Base-by-base conservation (phyloP, 2,329 filamentous ascomycete species). In the Lecanosticta acicola region DNA sequence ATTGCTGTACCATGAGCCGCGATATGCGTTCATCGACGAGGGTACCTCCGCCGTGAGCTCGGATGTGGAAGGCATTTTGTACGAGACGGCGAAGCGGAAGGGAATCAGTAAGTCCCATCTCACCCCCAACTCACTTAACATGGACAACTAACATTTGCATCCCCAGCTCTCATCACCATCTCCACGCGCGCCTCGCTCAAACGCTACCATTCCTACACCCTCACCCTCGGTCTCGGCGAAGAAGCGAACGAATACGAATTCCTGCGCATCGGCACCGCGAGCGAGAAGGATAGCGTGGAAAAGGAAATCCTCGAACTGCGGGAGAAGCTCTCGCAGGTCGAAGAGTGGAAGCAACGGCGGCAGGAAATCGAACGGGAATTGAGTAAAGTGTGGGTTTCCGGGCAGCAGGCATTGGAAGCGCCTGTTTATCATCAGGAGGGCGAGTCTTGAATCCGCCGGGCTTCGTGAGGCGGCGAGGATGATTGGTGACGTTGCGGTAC, bases 11-110 rank as follows among this genome's bases (percentile, higher is more conserved):
- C 93, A 98, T 62, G 91, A 97, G 70, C 93, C 93, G 13, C 77
- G 85, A 49, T 98, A 94, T 64, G 93, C 89, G 2, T 88, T 98
- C 59, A 81, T 98, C 46, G 93, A 98, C 53, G 93, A 98, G 68
- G 91, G 89, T 5, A 98, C 93, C 0, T 94, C 86, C 49, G 93
- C 93, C 1, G 93, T 97, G 1, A 93, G 85, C 3, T 89, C 84
- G 35, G 93, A 98, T 59, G 93, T 98, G 2, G 93, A 98, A 64
- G 93, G 93, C 0, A 65, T 97, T 17, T 68, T 98, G 32, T 98
- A 98, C 62, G 90, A 98, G 70, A 84, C 80, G 16, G 90, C 87
- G 60, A 98, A 98, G 68, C 85, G 89, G 50, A 85, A 83, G 62
- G 91, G 91, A 0, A 97, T 97, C 57, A 98, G 84, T 87, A 73